A percentile compares a stretch with the other conserved stretches of the same genome.
These are phyloP conservation scores for Lagenaria siceraria DNA, from an alignment of 306 rosid genomes.

Conservation along the genomic window DNA sequence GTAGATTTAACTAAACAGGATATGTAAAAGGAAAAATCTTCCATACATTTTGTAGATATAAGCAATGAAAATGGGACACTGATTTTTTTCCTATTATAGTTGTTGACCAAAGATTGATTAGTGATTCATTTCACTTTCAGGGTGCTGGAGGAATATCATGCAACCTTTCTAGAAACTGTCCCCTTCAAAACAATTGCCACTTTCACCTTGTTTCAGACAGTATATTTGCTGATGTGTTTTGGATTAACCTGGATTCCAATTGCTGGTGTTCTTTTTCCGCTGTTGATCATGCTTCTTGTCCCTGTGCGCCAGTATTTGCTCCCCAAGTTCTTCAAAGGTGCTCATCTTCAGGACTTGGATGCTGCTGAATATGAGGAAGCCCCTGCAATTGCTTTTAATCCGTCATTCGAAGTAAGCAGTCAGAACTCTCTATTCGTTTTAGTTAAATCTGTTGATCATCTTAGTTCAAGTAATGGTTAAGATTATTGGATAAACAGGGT, in stretches of 20 bases:
- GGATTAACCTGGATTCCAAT: conserved; percentile 94
- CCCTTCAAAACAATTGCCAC: conserved; percentile 70
- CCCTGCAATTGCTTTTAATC: conserved; percentile 66
- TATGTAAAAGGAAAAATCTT: background rate
- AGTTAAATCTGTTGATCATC: background rate
- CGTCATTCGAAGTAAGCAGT: conserved; percentile 57
- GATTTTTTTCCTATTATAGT: background rate
- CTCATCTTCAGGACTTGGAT: conserved; percentile 87
- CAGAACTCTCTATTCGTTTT: background rate
- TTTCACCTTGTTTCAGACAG: conserved; percentile 80
- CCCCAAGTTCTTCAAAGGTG: conserved; percentile 69
- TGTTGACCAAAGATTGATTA: background rate
- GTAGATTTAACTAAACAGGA: background rate
- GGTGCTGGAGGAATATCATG: conserved; percentile 70
- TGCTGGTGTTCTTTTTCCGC: conserved; percentile 88
- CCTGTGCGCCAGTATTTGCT: conserved; percentile 82
- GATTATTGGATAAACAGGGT: too few relatives aligned
- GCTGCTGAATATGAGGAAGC: conserved; percentile 87
- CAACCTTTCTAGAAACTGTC: conserved; percentile 69
- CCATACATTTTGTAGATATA: background rate
- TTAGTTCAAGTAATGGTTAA: background rate
- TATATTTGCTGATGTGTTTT: conserved; percentile 78
- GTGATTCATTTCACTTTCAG: conserved; percentile 18
- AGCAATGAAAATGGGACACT: background rate
- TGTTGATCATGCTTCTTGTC: conserved; percentile 96